Base-by-base conservation (phyloP, 495 filamentous ascomycete species). In the Tetracladium marchalianum region DNA sequence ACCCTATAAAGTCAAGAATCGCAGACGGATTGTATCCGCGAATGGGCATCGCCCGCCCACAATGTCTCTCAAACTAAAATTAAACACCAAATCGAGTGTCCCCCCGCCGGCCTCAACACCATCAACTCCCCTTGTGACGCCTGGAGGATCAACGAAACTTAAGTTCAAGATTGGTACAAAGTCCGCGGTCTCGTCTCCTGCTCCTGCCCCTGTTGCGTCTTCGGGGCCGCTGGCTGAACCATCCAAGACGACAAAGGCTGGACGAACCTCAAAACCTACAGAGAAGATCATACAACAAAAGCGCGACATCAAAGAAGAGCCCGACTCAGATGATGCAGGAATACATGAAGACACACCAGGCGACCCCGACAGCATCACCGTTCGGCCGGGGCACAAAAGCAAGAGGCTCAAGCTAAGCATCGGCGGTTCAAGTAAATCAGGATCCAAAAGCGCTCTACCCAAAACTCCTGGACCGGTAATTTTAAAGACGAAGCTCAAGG, bases 401-500 rank as follows among this genome's bases (percentile, higher is more conserved):
- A 72, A 73, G 51, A 70, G 64, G 47, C 54, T 70, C 17, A 70
- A 70, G 44, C 56, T 71, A 35, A 67, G 31, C 5, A 13, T 52
- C 33, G 46, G 22, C 7, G 7, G 7, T 27, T 27, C 22, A 27
- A 27, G 7, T 27, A 19, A 22, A 3, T 53, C 35, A 62, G 67
- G 22, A 27, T 7, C 22, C 7, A 3, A 3, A 27, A 19, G 12
- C 18, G 4, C 36, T 4, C 31, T 5, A 13, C 59, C 60, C 46
- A 51, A 66, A 62, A 41, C 68, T 11, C 55, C 51, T 6, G 31
- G 27, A 5, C 11, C 27, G 35, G 50, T 56, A 44, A 55, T 66
- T 48, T 65, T 76, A 34, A 78, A 69, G 51, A 60, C 75, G 35
- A 77, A 71, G 42, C 49, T 71, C 41, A 78, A 78, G 54, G 75